Evolutionary conservation across 1,284 basidiomycete species (phyloP), one percentile per base, ranked within the genome.

Genomic region (Cryptococcus jaspeensis): DNA sequence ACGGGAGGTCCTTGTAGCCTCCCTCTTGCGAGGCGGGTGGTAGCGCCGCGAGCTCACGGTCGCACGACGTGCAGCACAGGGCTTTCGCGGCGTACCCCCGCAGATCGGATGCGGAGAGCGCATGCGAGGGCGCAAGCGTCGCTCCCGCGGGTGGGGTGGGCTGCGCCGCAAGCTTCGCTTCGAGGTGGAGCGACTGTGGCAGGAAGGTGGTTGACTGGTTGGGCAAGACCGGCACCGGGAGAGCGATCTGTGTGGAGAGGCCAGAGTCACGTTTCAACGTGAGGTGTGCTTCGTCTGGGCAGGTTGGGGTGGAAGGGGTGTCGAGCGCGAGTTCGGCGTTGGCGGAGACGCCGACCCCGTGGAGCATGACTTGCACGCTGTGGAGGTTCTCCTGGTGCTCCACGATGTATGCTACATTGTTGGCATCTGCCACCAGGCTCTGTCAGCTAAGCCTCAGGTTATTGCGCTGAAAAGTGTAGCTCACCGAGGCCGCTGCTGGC

Each of bases 371-470:
- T 40, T 90, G 80, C 20, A 92, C 81, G 54, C 87, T 85, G 20
- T 85, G 84, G 0, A 93, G 81, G 53, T 84, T 88, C 69, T 92
- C 89, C 71, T 92, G 89, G 68, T 89, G 83, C 72, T 93, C 91
- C 3, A 89, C 89, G 35, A 92, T 82, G 67, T 89, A 92, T 1
- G 63, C 53, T 5, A 73, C 50, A 25, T 43, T 59, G 36, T 47
- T 48, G 5, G 53, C 3, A 52, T 66, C 66, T 66, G 42, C 9
- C 15, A 48, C 53, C 28, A 22, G 18, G 15, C 16, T n/a, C 28
- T 2, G 22, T 48, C 3, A 49, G 39, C 46, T 43, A n/a, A n/a
- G n/a, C n/a, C n/a, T n/a, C n/a, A n/a, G n/a, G n/a, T 23, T 12
- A 12, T 16, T 35, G 22, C 25, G 16, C n/a, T n/a, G 41, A 22